Evolutionary conservation across 768 basidiomycete species (phyloP).

Genomic region (Xerocomellus amylosporus): DNA sequence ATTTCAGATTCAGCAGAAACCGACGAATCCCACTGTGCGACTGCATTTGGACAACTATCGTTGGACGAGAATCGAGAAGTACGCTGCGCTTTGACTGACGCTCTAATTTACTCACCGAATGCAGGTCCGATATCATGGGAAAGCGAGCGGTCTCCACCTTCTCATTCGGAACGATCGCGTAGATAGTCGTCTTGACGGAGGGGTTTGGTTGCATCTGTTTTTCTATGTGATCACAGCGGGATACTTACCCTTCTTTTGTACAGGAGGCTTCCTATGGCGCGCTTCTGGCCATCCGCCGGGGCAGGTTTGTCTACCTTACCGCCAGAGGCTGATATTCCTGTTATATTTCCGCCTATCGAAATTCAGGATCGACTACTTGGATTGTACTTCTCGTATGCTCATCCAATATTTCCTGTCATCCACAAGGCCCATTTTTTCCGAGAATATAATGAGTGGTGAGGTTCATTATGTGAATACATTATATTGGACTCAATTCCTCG

Average conservation of each 20-base stretch:
- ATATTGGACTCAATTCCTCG: conserved; percentile 2
- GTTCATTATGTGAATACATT: not conserved
- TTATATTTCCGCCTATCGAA: conserved; percentile 56
- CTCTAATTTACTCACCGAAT: conserved; percentile 11
- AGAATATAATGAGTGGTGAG: conserved; percentile 57
- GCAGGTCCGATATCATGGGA: conserved; percentile 83
- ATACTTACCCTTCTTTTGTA: conserved; percentile 15
- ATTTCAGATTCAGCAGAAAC: conserved; percentile 35
- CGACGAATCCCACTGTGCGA: conserved; percentile 43
- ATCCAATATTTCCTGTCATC: conserved; percentile 81
- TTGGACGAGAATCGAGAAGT: conserved; percentile 78
- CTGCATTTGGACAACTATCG: conserved; percentile 67
- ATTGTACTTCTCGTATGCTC: conserved; percentile 80
- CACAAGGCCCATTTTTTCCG: conserved; percentile 67
- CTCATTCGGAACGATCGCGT: conserved; percentile 64
- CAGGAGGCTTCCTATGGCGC: conserved; percentile 72
- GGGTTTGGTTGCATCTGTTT: conserved; percentile 52
- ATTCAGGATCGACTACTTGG: conserved; percentile 67
- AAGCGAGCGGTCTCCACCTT: conserved; percentile 71
- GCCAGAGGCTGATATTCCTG: conserved; percentile 43
- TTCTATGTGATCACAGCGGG: not conserved
- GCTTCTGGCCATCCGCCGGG: conserved; percentile 66
- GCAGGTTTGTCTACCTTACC: conserved; percentile 37
- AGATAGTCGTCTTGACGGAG: conserved; percentile 66
- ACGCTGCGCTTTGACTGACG: conserved; percentile 1